A percentile compares a stretch with the other conserved stretches of the same genome.
Evolutionary conservation across 768 basidiomycete genomes (phyloP).

Genomic region (Trametes cinnabarina): DNA sequence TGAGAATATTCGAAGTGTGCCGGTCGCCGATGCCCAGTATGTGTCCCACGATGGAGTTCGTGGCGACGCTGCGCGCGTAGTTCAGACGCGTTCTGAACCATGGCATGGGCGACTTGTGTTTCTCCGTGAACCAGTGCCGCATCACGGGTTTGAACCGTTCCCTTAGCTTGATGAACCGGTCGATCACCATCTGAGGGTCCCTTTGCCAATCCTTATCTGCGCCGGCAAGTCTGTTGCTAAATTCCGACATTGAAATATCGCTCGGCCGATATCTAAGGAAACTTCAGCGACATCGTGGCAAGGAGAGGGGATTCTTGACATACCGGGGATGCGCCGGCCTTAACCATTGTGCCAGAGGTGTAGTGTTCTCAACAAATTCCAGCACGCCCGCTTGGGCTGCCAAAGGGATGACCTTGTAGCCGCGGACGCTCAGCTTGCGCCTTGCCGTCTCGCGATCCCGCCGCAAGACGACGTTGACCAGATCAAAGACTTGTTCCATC

Average conservation of each 20-base stretch:
- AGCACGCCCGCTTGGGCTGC: conserved; percentile 77
- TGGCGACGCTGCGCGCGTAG: conserved; percentile 91
- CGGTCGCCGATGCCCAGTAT: conserved; percentile 91
- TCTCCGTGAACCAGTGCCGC: conserved; percentile 92
- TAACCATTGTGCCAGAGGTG: conserved; percentile 64
- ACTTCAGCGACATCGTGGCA: too few species aligned
- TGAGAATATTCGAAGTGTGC: conserved; percentile 87
- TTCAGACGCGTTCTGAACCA: conserved; percentile 92
- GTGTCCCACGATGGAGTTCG: conserved; percentile 91
- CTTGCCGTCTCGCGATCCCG: conserved; percentile 74
- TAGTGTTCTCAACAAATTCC: conserved; percentile 86
- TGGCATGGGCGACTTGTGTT: conserved; percentile 79
- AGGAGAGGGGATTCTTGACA: conserved; percentile 36
- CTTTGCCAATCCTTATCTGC: conserved; percentile 33
- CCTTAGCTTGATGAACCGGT: conserved; percentile 27
- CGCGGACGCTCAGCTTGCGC: conserved; percentile 71
- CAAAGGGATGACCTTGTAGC: conserved; percentile 88
- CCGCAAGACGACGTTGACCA: conserved; percentile 76
- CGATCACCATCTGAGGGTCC: conserved; percentile 31
- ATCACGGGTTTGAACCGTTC: conserved; percentile 75
- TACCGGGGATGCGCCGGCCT: conserved; percentile 59
- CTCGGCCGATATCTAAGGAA: conserved; percentile 59
- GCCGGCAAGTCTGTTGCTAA: conserved; percentile 28
- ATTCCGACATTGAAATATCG: conserved; percentile 45
- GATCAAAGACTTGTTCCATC: conserved; percentile 96